Conservation (phyloP, 2,329 filamentous ascomycete species). For the Metarhizium anisopliae region DNA sequence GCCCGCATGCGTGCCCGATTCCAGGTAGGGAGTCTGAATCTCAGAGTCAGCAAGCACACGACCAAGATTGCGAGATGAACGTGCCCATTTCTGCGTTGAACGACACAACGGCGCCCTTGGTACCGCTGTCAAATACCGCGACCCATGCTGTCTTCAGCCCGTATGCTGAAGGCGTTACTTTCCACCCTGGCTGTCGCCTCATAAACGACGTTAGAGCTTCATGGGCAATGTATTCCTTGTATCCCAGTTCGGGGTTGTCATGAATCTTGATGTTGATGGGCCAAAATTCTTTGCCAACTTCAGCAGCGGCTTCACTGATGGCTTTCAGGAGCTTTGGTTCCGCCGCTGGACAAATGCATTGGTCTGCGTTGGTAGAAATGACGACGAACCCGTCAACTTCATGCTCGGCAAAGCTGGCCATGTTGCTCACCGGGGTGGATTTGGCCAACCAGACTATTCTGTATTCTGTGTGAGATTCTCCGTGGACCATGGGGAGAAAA, state of each 20-base stretch:
- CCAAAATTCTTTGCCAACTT: constrained; percentile 18
- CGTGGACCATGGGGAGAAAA: no score
- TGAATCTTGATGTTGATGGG: constrained; percentile 30
- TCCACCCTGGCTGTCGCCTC: constrained; percentile 23
- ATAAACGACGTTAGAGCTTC: constrained; percentile 28
- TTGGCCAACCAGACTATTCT: no score
- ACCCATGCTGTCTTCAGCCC: constrained; percentile 34
- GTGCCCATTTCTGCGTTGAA: constrained; percentile 29
- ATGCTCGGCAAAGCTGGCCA: not conserved
- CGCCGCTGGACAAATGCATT: not conserved
- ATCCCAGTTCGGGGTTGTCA: constrained; percentile 32
- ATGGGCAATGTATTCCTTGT: constrained; percentile 32
- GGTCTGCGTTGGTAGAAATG: not conserved
- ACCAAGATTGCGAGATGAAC: not conserved
- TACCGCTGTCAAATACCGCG: constrained; percentile 27
- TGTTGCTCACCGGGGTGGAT: not conserved
- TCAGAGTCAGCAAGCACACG: not conserved
- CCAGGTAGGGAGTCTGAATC: constrained; percentile 35
- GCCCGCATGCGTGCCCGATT: constrained; percentile 44
- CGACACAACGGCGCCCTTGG: constrained; percentile 26
- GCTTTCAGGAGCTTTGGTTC: constrained; percentile 30
- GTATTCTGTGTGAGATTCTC: no score
- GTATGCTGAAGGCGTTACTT: constrained; percentile 29
- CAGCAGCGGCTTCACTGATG: constrained; percentile 15
- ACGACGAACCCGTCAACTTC: constrained; percentile 9